Evolutionary conservation across 2,329 filamentous ascomycete genomes (phyloP), one percentile per base, ranked within the genome.

Genomic region (Neocucurbitaria cava): DNA sequence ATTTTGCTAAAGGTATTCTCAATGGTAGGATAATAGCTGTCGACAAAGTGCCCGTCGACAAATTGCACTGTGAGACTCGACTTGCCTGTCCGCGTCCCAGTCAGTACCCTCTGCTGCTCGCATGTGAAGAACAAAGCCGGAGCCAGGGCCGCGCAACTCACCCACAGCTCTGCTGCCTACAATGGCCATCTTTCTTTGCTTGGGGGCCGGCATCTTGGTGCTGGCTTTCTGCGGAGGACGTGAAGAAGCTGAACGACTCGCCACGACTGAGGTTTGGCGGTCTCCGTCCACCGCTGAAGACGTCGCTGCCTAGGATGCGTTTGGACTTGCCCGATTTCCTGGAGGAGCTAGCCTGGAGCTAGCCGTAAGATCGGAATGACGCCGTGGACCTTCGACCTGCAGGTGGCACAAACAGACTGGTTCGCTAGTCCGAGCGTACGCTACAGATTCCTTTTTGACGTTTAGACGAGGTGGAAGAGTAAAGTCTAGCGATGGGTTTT

Each of bases 1-100:
- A 92, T 89, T 77, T 96, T 96, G 82, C 90, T 96, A 76, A 99
- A 99, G 2, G 94, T 98, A 77, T 98, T 99, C 78, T 99, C 95
- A 71, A 99, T 98, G 36, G 95, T 99, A 31, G 95, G 95, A 77
- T 99, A 99, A 80, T 99, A 99, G 77, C 91, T 96, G 78, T 99
- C 95, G 72, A 99, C 94, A 74, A 99, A 99, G 79, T 96, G 93
- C 59, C 92, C 92, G 76, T 99, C 95, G 73, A 97, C 94, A 73
- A 95, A 98, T 74, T 94, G 94, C 43, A 98, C 95, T 11, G 95
- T 96, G 63, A 99, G 87, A 49, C 94, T 98, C 20, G 92, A 97
- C 83, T 99, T 99, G 78, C 95, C 95, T 98, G 69, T 55, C 57
- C 28, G 49, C 28, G 35, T 41, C 18, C 31, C 49, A 50, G 61